Base-by-base conservation (phyloP, 305 asterid species). In the Andrographis paniculata region DNA sequence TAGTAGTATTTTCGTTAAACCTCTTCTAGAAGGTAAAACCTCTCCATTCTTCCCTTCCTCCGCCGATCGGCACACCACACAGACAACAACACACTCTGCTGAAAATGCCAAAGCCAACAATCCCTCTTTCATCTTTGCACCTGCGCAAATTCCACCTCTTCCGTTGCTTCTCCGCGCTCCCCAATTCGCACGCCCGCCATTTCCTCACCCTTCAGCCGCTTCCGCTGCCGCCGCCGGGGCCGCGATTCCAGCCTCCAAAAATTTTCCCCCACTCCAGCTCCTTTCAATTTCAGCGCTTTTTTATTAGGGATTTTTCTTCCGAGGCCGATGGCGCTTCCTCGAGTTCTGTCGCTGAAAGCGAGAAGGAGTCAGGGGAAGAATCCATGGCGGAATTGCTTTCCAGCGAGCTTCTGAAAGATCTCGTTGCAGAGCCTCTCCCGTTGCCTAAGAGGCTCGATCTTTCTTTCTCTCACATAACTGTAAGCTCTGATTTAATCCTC, bases 381-480 rank as follows among this genome's bases (percentile, higher is more conserved):
- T 33, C 41, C 37, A 2, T 40, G n/a, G 66, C 67, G 12, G 54
- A 56, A 17, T n/a, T 50, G 30, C 50, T 91, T 22, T 80, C 95
- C 2, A 15, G 23, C 0, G 95, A 83, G 84, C 80, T 87, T 49
- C 72, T 58, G 18, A 80, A 80, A 53, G 58, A 59, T 55, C 80
- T 80, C 33, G 72, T 78, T 50, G 65, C 55, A 1, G 92, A 89
- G 22, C 65, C 91, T 15, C 79, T 86, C 40, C 63, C 87, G 52
- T 36, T 50, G 31, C 17, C 31, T 12, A 20, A 80, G 68, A 72
- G 93, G 22, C 79, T 91, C 57, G 83, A 87, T 40, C 82, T 87
- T 44, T 82, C 93, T 9, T 91, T 78, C 70, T 75, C 94, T 14
- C 96, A 91, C 58, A 47, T 87, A 21, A 43, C 45, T 18, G 17